phyloP scores from a whole-genome alignment of 1,284 basidiomycete genomes.

The Pseudozyma flocculosa region DNA sequence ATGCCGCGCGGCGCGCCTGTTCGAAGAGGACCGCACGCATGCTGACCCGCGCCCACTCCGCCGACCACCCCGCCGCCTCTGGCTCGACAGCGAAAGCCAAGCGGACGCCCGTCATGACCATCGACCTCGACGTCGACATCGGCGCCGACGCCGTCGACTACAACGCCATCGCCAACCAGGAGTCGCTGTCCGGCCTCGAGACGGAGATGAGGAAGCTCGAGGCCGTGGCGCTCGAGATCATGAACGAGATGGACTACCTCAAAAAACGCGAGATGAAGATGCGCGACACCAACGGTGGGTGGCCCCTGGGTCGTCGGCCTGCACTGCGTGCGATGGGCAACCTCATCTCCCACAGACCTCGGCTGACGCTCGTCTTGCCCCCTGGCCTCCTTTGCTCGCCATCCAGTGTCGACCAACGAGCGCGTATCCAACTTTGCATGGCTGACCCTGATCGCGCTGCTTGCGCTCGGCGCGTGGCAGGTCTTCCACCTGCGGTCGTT shows the following conservation, averaged over 20 bases:
- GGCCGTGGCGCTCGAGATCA: constrained; percentile 87
- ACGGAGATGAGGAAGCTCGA: constrained; percentile 98
- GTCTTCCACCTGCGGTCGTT: constrained; percentile 87
- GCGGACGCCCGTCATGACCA: constrained; percentile 3
- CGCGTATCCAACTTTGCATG: constrained; percentile 92
- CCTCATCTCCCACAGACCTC: too few species aligned
- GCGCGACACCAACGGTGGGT: constrained; percentile 85
- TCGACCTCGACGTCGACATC: constrained; percentile 96
- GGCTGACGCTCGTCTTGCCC: background rate
- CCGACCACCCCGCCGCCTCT: background rate
- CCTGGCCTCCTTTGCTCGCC: background rate
- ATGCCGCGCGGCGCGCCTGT: too few species aligned
- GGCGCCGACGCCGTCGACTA: constrained; percentile 98
- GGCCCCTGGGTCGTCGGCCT: too few species aligned
- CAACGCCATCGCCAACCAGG: constrained; percentile 98
- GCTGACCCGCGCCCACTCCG: too few species aligned
- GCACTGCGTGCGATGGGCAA: too few species aligned
- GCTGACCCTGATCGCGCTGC: constrained; percentile 76
- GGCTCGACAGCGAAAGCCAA: constrained; percentile 2
- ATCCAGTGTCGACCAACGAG: constrained; percentile 84
- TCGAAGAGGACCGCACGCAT: too few species aligned
- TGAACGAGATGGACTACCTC: constrained; percentile 90
- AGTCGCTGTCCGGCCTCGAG: constrained; percentile 90
- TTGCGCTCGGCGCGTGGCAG: constrained; percentile 89
- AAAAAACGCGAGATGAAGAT: constrained; percentile 86